phyloP scores from a whole-genome alignment of 2,329 filamentous ascomycete genomes.

The Pseudocercospora musae region DNA sequence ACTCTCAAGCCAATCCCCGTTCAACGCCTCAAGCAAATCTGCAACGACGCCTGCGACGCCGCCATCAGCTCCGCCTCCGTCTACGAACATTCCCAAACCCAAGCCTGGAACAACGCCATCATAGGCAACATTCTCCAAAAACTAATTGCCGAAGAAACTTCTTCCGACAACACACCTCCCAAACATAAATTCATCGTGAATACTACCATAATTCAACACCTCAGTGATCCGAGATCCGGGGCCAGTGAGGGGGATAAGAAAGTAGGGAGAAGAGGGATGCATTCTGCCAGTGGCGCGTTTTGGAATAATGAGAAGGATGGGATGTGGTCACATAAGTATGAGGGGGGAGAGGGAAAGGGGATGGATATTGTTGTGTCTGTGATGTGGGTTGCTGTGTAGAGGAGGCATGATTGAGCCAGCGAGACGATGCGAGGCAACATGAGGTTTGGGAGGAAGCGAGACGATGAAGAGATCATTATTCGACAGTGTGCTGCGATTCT shows the following conservation, averaged over 20 bases:
- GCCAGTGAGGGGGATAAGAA: slow-evolving; percentile 58
- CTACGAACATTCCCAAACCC: slow-evolving; percentile 84
- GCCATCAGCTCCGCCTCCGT: slow-evolving; percentile 70
- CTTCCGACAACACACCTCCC: slow-evolving; percentile 44
- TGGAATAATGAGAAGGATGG: slow-evolving; percentile 90
- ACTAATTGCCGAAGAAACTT: slow-evolving; percentile 63
- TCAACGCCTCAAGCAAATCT: slow-evolving; percentile 78
- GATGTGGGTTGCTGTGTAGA: slow-evolving; percentile 68
- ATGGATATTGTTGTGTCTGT: slow-evolving; percentile 52
- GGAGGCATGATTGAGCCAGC: not conserved
- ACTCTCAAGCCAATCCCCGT: slow-evolving; percentile 63
- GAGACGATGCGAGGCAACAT: no score
- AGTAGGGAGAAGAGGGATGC: slow-evolving; percentile 84
- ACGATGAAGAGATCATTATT: not conserved
- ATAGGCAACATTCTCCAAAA: slow-evolving; percentile 78
- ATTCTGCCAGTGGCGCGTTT: slow-evolving; percentile 78
- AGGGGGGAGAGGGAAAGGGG: slow-evolving; percentile 52
- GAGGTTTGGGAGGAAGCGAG: not conserved
- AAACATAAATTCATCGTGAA: slow-evolving; percentile 92
- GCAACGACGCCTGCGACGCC: slow-evolving; percentile 77
- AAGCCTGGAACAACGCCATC: slow-evolving; percentile 86
- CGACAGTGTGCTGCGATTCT: not conserved
- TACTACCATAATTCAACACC: slow-evolving; percentile 96
- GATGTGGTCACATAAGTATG: slow-evolving; percentile 87
- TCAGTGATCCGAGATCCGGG: slow-evolving; percentile 66